phyloP scores from a whole-genome alignment of 2,329 filamentous ascomycete genomes.

The Exophiala sp. region DNA sequence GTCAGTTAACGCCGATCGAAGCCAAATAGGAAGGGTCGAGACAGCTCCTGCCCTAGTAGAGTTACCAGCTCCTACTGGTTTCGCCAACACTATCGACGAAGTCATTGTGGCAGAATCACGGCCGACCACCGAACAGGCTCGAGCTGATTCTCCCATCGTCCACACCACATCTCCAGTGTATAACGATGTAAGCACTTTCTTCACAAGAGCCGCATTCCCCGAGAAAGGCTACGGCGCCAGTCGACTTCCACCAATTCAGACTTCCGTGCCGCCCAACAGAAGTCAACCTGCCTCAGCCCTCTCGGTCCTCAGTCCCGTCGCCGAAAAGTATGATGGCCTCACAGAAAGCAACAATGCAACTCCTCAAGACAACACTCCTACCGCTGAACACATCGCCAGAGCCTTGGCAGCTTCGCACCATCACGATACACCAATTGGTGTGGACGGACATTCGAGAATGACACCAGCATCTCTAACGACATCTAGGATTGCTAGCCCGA shows the following conservation, averaged over 20 bases:
- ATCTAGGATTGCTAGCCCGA: conserved; percentile 10
- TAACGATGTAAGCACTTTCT: conserved; percentile 20
- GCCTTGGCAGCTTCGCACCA: not conserved
- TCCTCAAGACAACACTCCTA: conserved; percentile 18
- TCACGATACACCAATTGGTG: conserved; percentile 1
- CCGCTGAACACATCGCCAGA: conserved; percentile 3
- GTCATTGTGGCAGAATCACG: conserved; percentile 18
- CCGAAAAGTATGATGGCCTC: conserved; percentile 18
- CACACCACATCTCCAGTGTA: conserved; percentile 20
- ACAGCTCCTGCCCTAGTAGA: conserved; percentile 3
- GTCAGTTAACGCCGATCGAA: conserved; percentile 4
- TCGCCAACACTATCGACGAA: conserved; percentile 14
- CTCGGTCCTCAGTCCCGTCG: conserved; percentile 20
- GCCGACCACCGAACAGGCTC: conserved; percentile 1
- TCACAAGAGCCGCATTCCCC: conserved; percentile 47
- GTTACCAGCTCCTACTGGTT: not conserved
- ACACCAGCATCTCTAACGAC: not conserved
- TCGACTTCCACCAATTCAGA: conserved; percentile 82
- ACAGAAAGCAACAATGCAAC: conserved; percentile 21
- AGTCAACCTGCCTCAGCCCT: conserved; percentile 21
- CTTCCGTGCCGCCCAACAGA: conserved; percentile 53
- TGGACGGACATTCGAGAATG: not conserved
- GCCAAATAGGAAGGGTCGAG: not conserved
- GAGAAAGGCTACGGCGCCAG: conserved; percentile 76
- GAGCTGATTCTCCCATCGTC: conserved; percentile 11